Conservation (phyloP, 2,329 filamentous ascomycete genomes). For the Claviceps sp. region DNA sequence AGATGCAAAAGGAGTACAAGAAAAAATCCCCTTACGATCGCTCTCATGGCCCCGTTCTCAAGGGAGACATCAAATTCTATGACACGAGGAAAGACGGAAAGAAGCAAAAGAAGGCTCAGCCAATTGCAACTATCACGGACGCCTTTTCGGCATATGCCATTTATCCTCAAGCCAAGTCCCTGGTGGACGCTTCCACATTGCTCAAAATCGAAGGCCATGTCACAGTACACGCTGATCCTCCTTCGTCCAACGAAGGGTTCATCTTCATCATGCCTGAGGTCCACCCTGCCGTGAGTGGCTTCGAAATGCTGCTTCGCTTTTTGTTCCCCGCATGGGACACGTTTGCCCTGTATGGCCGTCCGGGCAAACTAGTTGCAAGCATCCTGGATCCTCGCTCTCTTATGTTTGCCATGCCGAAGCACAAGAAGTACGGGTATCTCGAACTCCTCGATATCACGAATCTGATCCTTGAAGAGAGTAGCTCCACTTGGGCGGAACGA, state of each 20-base stretch:
- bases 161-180: slow-evolving; percentile 84
- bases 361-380: slow-evolving; percentile 74
- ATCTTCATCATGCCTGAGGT: slow-evolving; percentile 97
- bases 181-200: slow-evolving; percentile 89
- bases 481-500: slow-evolving; percentile 63
- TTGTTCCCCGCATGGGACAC: slow-evolving; percentile 91
- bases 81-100: slow-evolving; percentile 62
- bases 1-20: slow-evolving; percentile 71
- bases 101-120: slow-evolving; percentile 79
- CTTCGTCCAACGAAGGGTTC: slow-evolving; percentile 76
- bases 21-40: slow-evolving; percentile 74
- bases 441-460: slow-evolving; percentile 75
- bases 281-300: slow-evolving; percentile 80
- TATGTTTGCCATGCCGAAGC: slow-evolving; percentile 96
- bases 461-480: slow-evolving; percentile 68
- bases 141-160: slow-evolving; percentile 90
- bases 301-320: slow-evolving; percentile 89
- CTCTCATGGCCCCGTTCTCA: slow-evolving; percentile 50
- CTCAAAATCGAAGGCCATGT: slow-evolving; percentile 89
- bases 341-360: slow-evolving; percentile 82
- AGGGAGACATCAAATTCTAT: slow-evolving; percentile 90
- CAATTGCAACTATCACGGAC: slow-evolving; percentile 83
- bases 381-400: slow-evolving; percentile 75
- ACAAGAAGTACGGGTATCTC: slow-evolving; percentile 78
- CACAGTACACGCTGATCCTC: slow-evolving; percentile 68